These are phyloP conservation scores for Trichophyton schoenleinii DNA, from an alignment of 2,329 filamentous ascomycete species.

Conservation along the genomic window DNA sequence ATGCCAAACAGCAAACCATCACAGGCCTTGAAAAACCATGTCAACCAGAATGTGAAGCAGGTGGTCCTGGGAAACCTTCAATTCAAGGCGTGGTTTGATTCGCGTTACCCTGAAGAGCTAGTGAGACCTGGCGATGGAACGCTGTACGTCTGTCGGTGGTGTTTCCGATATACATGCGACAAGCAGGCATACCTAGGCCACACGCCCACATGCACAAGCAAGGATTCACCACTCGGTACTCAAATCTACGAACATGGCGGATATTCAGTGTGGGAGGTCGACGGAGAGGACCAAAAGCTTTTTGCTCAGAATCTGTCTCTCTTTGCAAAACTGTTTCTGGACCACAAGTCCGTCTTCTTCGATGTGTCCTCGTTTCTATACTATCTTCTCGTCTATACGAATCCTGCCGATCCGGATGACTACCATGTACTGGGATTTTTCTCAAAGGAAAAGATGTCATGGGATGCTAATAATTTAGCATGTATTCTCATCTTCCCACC, in stretches of 20 bases:
- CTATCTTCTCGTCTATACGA: slow-evolving; percentile 72
- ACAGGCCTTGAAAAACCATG: slow-evolving; percentile 19
- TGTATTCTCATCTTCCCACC: slow-evolving; percentile 94
- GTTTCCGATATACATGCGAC: slow-evolving; percentile 72
- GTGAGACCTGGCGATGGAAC: slow-evolving; percentile 40
- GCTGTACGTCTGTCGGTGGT: slow-evolving; percentile 80
- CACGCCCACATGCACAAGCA: slow-evolving; percentile 42
- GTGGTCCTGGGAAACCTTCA: slow-evolving; percentile 73
- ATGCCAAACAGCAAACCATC: slow-evolving; percentile 11
- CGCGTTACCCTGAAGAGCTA: slow-evolving; percentile 68
- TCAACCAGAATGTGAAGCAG: slow-evolving; percentile 69
- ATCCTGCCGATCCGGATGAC: slow-evolving; percentile 31
- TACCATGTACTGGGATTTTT: slow-evolving; percentile 83
- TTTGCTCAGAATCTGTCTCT: slow-evolving; percentile 93
- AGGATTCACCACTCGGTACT: slow-evolving; percentile 48
- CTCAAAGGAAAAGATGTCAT: slow-evolving; percentile 96
- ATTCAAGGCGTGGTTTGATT: slow-evolving; percentile 87
- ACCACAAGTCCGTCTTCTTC: slow-evolving; percentile 97
- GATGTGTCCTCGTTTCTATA: slow-evolving; percentile 91
- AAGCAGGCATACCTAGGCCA: slow-evolving; percentile 27
- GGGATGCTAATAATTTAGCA: slow-evolving; percentile 96
- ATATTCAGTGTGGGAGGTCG: slow-evolving; percentile 84
- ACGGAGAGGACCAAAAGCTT: slow-evolving; percentile 75
- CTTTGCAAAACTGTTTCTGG: slow-evolving; percentile 93
- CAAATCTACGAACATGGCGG: slow-evolving; percentile 67